Evolutionary conservation across 2,329 filamentous ascomycete species (phyloP), one percentile per base, ranked within the genome.

Genomic region (Epicoccum sorghinum): DNA sequence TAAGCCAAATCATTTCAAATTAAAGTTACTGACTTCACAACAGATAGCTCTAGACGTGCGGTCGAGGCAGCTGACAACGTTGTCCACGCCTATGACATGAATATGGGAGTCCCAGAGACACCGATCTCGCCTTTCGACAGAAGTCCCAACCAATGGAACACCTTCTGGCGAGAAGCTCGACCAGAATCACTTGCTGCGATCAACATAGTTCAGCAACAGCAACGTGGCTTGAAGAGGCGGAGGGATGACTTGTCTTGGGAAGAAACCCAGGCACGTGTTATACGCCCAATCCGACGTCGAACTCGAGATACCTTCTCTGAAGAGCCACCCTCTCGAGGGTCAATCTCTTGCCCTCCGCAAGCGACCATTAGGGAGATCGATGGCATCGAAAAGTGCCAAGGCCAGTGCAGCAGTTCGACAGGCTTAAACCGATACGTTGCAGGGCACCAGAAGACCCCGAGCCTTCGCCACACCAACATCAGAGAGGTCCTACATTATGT

Each of bases 61-160:
- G 86, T 90, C 4, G 88, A 90, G 71, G 88, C 88, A 18, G 88
- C 88, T 7, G 88, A 90, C 69, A 90, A 90, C 62, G 87, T 90
- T 14, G 87, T 90, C 8, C 86, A 90, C 71, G 88, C 88, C 10
- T 89, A 89, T 63, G 88, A 90, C 66, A 83, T 90, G 73, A 87
- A 90, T 66, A 88, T 90, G 86, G 84, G 88, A 62, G 81, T 90
- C 37, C 87, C 88, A n/a, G 85, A 88, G 58, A 85, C 82, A 10
- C 84, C 83, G 7, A 72, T 78, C 39, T 76, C 77, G 32, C 77
- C 73, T n/a, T 56, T 70, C 6, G 72, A 76, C 32, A 70, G 73
- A 18, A 65, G 61, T 1, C 48, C 61, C 8, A 54, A 65, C 30
- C 62, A 63, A 37, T 61, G 66, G 57, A 70, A 71, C 40, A 61